These are phyloP conservation scores for Xylaria bambusicola DNA, from an alignment of 495 filamentous ascomycete genomes.

Conservation along the genomic window DNA sequence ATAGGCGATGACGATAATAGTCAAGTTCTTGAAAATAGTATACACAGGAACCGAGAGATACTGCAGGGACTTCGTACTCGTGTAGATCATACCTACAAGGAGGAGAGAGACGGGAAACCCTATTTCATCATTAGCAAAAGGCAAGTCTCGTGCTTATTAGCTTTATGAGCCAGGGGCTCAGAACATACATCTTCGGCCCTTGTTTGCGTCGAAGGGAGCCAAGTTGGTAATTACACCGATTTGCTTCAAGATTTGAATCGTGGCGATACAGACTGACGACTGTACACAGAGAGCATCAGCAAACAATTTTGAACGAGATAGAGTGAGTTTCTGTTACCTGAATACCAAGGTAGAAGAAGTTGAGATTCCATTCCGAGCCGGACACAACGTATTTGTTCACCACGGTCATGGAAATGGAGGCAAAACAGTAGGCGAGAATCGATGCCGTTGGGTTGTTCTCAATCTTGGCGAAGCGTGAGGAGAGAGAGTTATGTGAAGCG, in stretches of 20 bases:
- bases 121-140: constrained; percentile 35
- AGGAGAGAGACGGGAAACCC: constrained; percentile 98
- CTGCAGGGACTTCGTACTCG: constrained; percentile 92
- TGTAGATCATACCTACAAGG: constrained; percentile 99
- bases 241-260: constrained; percentile 84
- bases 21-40: constrained; percentile 99
- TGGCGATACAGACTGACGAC: constrained; percentile 88
- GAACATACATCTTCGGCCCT: constrained; percentile 85
- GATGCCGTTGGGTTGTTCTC: constrained; percentile 75
- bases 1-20: constrained; percentile 97
- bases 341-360: constrained; percentile 89
- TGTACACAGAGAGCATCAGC: constrained; percentile 42
- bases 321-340: constrained; percentile 65
- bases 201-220: constrained; percentile 80
- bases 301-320: neutral
- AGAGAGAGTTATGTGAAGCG: constrained; percentile 22
- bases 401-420: constrained; percentile 97
- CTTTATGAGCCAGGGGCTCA: neutral
- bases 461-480: constrained; percentile 45
- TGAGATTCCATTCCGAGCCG: constrained; percentile 88
- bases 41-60: constrained; percentile 98
- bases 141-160: neutral
- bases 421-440: constrained; percentile 86
- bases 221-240: constrained; percentile 83
- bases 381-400: constrained; percentile 99